phyloP scores from a whole-genome alignment of 257 asterid species.

The Salvia hispanica region DNA sequence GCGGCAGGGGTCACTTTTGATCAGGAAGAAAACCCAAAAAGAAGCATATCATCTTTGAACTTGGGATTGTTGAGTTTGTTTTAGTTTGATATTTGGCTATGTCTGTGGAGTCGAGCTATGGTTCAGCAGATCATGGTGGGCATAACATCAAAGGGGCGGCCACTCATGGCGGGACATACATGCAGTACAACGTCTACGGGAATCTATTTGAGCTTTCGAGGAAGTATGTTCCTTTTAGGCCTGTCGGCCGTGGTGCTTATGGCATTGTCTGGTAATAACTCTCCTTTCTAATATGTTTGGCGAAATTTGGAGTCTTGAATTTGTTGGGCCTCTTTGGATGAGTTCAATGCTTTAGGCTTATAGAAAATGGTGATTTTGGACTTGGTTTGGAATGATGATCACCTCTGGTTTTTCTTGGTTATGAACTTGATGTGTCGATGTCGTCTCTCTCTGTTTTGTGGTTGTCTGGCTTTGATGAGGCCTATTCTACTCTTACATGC shows the following conservation, averaged over 20 bases:
- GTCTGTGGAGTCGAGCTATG: conserved; percentile 64
- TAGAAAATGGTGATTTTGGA: not conserved
- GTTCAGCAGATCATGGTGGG: conserved; percentile 64
- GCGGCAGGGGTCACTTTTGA: conserved; percentile 37
- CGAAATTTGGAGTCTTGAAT: not conserved
- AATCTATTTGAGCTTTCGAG: conserved; percentile 75
- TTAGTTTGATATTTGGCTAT: conserved; percentile 28
- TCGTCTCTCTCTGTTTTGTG: not conserved
- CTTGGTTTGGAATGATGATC: conserved; percentile 2
- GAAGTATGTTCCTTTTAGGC: conserved; percentile 72
- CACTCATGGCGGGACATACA: conserved; percentile 72
- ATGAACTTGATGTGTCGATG: too few relatives aligned
- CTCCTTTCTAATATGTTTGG: not conserved
- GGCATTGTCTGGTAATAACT: conserved; percentile 73
- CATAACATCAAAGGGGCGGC: conserved; percentile 59
- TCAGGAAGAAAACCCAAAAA: conserved; percentile 5
- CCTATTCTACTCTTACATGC: not conserved
- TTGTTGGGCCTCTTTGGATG: not conserved
- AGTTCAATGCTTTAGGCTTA: not conserved
- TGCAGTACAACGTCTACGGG: conserved; percentile 78
- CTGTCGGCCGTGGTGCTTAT: conserved; percentile 84
- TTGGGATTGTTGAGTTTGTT: conserved; percentile 33
- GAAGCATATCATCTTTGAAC: conserved; percentile 23
- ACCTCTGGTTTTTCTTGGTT: not conserved
- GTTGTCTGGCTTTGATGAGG: not conserved